Evolutionary conservation across 768 basidiomycete genomes (phyloP), one percentile per base, ranked within the genome.

Genomic region (Rhodotorula taiwanensis): DNA sequence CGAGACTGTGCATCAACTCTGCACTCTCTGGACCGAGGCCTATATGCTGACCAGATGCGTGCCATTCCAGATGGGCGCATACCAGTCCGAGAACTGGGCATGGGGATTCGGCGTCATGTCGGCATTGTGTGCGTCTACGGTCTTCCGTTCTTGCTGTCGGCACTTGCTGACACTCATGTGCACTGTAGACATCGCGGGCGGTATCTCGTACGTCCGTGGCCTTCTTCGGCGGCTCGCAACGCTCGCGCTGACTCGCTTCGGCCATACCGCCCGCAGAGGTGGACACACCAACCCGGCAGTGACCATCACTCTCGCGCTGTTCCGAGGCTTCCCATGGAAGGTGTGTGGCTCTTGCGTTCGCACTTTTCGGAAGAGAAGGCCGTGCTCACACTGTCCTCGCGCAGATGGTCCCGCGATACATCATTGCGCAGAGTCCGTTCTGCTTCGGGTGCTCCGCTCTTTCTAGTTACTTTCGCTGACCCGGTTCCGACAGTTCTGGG

Each of bases 271-370:
- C 28, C 28, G 30, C 52, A 58, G 56, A 2, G 66, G 66, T 49
- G 66, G 66, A 18, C 66, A 68, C 34, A 39, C 51, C 20, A 68
- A 68, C 34, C 66, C 66, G 0, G 58, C 58, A 4, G 51, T 68
- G 1, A 63, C 66, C 1, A 31, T 68, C 34, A 47, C 43, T 0
- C 55, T 67, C n/a, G 66, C 66, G 20, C 1, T 62, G 1, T 67
- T 67, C 28, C 57, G 66, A 9, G 66, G 66, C 4, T 67, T 67
- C 58, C 66, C 66, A 0, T 67, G 66, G 66, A 67, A 59, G 60
- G 64, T 58, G 21, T 18, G 58, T 30, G 34, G 18, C 1, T 16
- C 28, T 15, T 31, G n/a, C 25, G 5, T n/a, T n/a, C n/a, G n/a
- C n/a, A n/a, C n/a, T n/a, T n/a, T n/a, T n/a, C n/a, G n/a, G n/a